These are phyloP conservation scores for Blumeria hordei DNA, from an alignment of 2,329 filamentous ascomycete species.

Conservation along the genomic window DNA sequence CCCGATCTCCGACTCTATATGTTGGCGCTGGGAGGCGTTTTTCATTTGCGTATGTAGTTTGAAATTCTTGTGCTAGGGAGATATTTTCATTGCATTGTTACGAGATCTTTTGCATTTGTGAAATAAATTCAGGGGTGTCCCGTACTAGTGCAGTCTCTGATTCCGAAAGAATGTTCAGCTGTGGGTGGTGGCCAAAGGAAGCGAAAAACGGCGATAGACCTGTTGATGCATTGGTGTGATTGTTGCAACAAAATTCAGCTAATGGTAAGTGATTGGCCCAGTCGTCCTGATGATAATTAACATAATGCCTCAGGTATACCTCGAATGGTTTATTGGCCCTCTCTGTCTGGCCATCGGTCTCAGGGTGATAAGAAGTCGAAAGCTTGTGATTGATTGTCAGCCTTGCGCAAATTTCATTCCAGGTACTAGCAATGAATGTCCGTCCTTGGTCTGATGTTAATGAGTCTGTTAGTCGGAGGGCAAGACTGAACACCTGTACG, in stretches of 20 bases:
- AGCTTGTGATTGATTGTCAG: background rate
- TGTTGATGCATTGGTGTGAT: background rate
- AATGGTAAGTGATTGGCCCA: background rate
- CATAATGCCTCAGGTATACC: background rate
- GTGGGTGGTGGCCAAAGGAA: background rate
- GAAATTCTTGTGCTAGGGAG: background rate
- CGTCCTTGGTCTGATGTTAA: too few relatives aligned
- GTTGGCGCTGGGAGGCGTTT: background rate
- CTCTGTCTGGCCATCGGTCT: background rate
- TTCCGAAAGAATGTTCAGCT: background rate
- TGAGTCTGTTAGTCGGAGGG: too few relatives aligned
- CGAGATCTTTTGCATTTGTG: background rate
- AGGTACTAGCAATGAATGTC: too few relatives aligned
- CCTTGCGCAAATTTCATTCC: too few relatives aligned
- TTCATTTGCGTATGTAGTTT: background rate
- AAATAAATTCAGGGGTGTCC: background rate
- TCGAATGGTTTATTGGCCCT: background rate
- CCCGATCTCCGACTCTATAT: too few relatives aligned
- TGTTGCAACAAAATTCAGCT: background rate
- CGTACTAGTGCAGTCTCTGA: background rate
- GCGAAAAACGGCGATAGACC: background rate
- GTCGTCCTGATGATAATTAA: background rate
- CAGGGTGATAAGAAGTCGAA: background rate
- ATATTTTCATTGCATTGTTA: background rate
- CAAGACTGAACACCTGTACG: too few relatives aligned